Evolutionary conservation across 352 stramenopile genomes (phyloP), one percentile per base, ranked within the genome.

Genomic region (Peronospora belbahrii): DNA sequence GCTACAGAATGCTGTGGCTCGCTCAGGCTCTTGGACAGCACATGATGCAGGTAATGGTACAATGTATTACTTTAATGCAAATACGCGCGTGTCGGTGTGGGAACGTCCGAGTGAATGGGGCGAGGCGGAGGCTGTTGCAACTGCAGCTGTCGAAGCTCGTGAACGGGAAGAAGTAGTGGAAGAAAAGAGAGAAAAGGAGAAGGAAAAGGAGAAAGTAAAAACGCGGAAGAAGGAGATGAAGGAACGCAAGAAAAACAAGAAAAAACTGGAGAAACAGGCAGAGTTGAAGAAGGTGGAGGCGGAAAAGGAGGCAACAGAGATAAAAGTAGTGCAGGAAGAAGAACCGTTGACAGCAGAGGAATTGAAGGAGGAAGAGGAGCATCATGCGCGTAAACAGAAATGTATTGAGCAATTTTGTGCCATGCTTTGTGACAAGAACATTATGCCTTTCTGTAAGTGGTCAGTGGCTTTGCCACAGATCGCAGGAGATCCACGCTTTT

Each of bases 371-470:
- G 32, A 48, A 28, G 23, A 69, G 7, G 60, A 67, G 3, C 38
- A 48, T 9, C 56, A 70, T 15, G 68, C 41, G 2, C 64, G 65
- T 28, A 62, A 88, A 17, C 42, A 59, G 10, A 70, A 82, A 44
- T 55, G 62, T n/a, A 73, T 64, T 6, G 67, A 84, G 20, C 63
- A 72, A 23, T 92, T 89, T 35, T 55, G 65, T 6, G 52, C 68
- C 19, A 83, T 92, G 80, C 52, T 92, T 40, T 68, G 77, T 22
- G 75, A 89, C 41, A 89, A 89, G 55, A 83, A 80, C 42, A 85
- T 92, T 45, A 88, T 92, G 75, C 80, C 80, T 33, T 81, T 87
- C 24, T 77, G 59, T 42, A 88, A 88, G 42, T 92, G 80, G 80
- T 86, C 76, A 33, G 80, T 85, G 8, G 80, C 76, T 22, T 59